A percentile compares a stretch with the other conserved stretches of the same genome.
Evolutionary conservation across 2,329 filamentous ascomycete species (phyloP).

Genomic region (Paramyrothecium sp.): DNA sequence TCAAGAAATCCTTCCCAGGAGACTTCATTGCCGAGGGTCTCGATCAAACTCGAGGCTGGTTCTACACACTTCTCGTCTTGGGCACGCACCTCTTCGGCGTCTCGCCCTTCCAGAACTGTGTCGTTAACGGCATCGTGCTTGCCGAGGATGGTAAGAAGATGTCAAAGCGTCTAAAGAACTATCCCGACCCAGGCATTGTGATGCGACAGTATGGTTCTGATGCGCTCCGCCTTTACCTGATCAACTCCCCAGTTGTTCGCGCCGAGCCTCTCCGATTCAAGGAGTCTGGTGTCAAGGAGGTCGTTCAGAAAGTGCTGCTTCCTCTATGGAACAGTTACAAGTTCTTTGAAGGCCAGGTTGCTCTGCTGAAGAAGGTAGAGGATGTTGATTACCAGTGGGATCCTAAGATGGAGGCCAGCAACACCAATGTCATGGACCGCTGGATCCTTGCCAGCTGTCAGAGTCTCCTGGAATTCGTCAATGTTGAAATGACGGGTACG

Average conservation of each 20-base stretch:
- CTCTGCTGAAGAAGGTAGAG: conserved; percentile 82
- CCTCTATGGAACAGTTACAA: conserved; percentile 97
- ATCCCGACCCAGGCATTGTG: conserved; percentile 80
- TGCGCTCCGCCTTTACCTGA: conserved; percentile 89
- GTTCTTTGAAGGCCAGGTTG: conserved; percentile 89
- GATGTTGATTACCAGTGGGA: conserved; percentile 77
- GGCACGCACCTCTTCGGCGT: conserved; percentile 84
- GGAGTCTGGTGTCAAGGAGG: conserved; percentile 89
- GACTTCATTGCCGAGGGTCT: conserved; percentile 94
- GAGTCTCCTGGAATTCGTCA: conserved; percentile 86
- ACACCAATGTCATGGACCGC: conserved; percentile 90
- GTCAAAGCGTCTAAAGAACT: conserved; percentile 96
- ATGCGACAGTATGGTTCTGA: conserved; percentile 90
- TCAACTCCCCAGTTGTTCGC: conserved; percentile 92
- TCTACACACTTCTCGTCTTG: conserved; percentile 87
- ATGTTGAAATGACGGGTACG: conserved; percentile 83
- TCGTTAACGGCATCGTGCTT: conserved; percentile 93
- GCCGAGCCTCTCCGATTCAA: conserved; percentile 91
- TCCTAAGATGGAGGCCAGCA: conserved; percentile 69
- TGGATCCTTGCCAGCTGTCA: conserved; percentile 95
- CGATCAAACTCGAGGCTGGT: conserved; percentile 95
- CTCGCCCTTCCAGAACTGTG: conserved; percentile 89
- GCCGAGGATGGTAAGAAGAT: conserved; percentile 98
- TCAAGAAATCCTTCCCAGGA: conserved; percentile 79
- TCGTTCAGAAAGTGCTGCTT: conserved; percentile 85